These are phyloP conservation scores for Colletotrichum sp. DNA, from an alignment of 2,329 filamentous ascomycete genomes.

Conservation along the genomic window DNA sequence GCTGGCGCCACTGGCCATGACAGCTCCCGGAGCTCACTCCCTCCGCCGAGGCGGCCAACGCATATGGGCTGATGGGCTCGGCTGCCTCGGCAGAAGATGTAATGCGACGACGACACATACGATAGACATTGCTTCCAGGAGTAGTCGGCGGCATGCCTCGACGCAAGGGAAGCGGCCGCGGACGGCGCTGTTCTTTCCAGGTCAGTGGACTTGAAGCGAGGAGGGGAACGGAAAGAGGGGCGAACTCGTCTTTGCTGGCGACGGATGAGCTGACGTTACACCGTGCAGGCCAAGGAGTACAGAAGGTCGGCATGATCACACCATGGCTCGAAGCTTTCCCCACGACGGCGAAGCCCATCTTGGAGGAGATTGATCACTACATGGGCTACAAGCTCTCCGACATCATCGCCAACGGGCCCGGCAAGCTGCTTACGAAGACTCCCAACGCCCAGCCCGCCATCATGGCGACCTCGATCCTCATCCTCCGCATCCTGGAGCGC, in stretches of 20 bases:
- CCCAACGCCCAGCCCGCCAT: constrained; percentile 93
- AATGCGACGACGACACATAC: constrained; percentile 4
- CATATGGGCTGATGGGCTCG: constrained; percentile 12
- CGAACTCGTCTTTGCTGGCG: background rate
- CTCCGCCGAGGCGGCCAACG: constrained; percentile 7
- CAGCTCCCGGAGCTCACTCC: constrained; percentile 16
- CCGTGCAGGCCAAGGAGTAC: constrained; percentile 78
- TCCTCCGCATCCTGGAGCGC: constrained; percentile 83
- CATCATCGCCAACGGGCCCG: constrained; percentile 82
- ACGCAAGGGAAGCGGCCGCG: constrained; percentile 42
- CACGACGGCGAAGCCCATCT: constrained; percentile 72
- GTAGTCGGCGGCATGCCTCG: constrained; percentile 32
- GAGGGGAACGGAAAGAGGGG: background rate
- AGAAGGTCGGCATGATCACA: constrained; percentile 85
- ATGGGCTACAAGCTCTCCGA: constrained; percentile 77
- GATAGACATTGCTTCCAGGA: constrained; percentile 21
- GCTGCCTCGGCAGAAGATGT: constrained; percentile 8
- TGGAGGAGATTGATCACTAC: constrained; percentile 84
- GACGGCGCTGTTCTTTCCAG: constrained; percentile 67
- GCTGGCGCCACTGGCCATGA: constrained; percentile 21
- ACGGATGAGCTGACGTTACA: background rate
- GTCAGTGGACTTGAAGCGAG: constrained; percentile 32
- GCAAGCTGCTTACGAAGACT: constrained; percentile 77
- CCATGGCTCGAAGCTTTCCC: constrained; percentile 91
- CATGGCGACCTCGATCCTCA: constrained; percentile 92